Conservation (phyloP, 228 moss, liverwort and hornwort genomes). For the Sphagnum fallax region DNA sequence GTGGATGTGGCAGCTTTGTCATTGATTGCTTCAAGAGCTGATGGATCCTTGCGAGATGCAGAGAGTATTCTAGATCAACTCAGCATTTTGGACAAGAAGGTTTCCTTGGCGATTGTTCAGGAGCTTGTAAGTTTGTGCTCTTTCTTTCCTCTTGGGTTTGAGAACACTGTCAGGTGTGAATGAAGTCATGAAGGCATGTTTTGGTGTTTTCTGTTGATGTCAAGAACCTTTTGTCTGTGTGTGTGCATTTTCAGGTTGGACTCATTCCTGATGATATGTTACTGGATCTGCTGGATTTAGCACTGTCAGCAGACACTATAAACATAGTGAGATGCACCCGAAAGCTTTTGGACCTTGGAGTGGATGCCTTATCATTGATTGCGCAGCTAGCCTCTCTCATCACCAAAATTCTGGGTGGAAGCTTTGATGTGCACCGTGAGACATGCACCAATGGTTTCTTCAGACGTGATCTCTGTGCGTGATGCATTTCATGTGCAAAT, state of each 20-base stretch:
- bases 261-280: slow-evolving; percentile 49
- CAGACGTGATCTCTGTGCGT: slow-evolving; percentile 64
- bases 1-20: slow-evolving; percentile 56
- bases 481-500: neutral
- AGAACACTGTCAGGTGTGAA: too few relatives aligned
- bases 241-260: slow-evolving; percentile 52
- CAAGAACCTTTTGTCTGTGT: neutral
- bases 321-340: slow-evolving; percentile 68
- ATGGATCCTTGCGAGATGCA: slow-evolving; percentile 77
- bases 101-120: slow-evolving; percentile 57
- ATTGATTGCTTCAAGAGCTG: slow-evolving; percentile 58
- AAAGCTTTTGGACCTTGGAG: slow-evolving; percentile 61
- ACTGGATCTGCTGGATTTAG: slow-evolving; percentile 69
- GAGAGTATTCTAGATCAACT: slow-evolving; percentile 78
- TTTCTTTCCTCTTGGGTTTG: neutral
- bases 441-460: slow-evolving; percentile 45
- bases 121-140: slow-evolving; percentile 49
- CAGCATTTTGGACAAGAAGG: slow-evolving; percentile 60
- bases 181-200: neutral
- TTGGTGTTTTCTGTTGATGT: neutral
- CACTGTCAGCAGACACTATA: slow-evolving; percentile 77
- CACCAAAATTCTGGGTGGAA: slow-evolving; percentile 75
- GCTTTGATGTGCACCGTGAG: slow-evolving; percentile 44
- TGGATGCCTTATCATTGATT: slow-evolving; percentile 68
- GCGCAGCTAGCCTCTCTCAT: slow-evolving; percentile 76